phyloP scores from a whole-genome alignment of 2,329 filamentous ascomycete species.

The Phyllosticta ampelicida region DNA sequence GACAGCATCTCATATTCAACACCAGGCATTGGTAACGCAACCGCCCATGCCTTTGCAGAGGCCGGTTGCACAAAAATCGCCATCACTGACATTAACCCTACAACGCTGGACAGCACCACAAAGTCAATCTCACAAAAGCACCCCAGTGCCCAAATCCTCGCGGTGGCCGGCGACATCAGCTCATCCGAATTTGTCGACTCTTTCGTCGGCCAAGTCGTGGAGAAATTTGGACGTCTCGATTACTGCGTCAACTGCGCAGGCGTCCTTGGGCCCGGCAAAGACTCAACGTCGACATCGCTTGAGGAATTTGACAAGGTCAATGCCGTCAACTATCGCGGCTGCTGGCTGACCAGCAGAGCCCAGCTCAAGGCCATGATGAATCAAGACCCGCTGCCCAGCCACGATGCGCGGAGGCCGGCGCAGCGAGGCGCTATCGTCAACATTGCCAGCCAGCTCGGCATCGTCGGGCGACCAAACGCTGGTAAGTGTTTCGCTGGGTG shows the following conservation, averaged over 20 bases:
- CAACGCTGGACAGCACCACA: conserved; percentile 29
- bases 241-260: conserved; percentile 48
- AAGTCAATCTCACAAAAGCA: conserved; percentile 24
- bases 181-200: conserved; percentile 35
- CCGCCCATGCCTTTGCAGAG: conserved; percentile 40
- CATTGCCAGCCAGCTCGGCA: conserved; percentile 42
- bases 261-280: conserved; percentile 34
- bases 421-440: conserved; percentile 42
- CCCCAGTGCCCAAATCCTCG: conserved; percentile 26
- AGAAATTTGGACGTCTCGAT: conserved; percentile 39
- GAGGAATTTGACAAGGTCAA: conserved; percentile 44
- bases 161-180: conserved; percentile 37
- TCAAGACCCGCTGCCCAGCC: conserved; percentile 41
- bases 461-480: conserved; percentile 21
- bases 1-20: conserved; percentile 2
- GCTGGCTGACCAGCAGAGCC: conserved; percentile 46
- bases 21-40: conserved; percentile 46
- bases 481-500: conserved; percentile 29
- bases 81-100: conserved; percentile 42
- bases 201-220: conserved; percentile 25
- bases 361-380: conserved; percentile 41
- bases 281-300: conserved; percentile 37
- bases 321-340: conserved; percentile 46
- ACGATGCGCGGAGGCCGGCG: conserved; percentile 30
- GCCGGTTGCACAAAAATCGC: conserved; percentile 42